Evolutionary conservation across 139 green algal genomes (phyloP).

Genomic region (Spirogloea muscicola): DNA sequence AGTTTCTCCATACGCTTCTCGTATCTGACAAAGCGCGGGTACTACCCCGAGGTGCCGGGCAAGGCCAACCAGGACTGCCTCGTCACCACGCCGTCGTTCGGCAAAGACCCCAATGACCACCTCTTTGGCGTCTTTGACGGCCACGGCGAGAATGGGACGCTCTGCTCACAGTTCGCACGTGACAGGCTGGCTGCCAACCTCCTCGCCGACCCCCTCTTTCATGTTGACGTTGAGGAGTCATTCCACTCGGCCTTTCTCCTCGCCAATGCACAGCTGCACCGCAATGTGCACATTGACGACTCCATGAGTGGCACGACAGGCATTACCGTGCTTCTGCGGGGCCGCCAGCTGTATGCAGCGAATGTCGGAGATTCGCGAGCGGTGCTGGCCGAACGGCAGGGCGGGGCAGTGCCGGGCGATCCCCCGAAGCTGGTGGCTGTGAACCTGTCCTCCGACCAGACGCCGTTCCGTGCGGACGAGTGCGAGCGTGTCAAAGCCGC

Average conservation of each 20-base stretch:
- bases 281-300: constrained; percentile 57
- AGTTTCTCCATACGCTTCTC: constrained; percentile 71
- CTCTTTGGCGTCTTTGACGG: constrained; percentile 83
- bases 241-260: constrained; percentile 64
- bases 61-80: constrained; percentile 90
- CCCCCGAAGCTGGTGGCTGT: constrained; percentile 36
- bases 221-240: constrained; percentile 37
- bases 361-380: constrained; percentile 92
- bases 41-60: constrained; percentile 79
- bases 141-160: constrained; percentile 52
- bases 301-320: constrained; percentile 80
- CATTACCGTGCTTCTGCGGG: constrained; percentile 67
- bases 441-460: constrained; percentile 50
- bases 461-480: constrained; percentile 73
- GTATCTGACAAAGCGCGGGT: constrained; percentile 75
- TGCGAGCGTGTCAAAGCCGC: constrained; percentile 73
- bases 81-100: constrained; percentile 63
- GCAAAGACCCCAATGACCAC: constrained; percentile 59
- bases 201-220: constrained; percentile 31
- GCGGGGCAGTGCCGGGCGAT: neutral
- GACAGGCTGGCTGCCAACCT: constrained; percentile 70
- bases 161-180: constrained; percentile 59
- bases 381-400: constrained; percentile 67
- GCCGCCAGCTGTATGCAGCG: constrained; percentile 64
- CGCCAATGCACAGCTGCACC: constrained; percentile 77